These are phyloP conservation scores for Penicillium concentricum DNA, from an alignment of 2,329 filamentous ascomycete genomes.

Conservation along the genomic window DNA sequence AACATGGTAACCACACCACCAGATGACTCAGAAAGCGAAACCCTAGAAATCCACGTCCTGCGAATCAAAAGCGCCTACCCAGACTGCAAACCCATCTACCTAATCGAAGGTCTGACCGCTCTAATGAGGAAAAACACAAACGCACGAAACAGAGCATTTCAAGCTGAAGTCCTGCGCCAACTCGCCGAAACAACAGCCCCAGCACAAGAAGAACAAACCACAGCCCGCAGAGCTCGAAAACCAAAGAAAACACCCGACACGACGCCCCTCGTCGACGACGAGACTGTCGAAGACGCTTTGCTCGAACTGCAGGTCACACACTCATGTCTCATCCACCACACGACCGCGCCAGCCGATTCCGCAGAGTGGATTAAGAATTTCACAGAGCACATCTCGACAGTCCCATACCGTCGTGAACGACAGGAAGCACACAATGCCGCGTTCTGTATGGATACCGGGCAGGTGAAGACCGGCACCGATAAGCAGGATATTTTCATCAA, in stretches of 20 bases:
- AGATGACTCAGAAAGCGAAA: slow-evolving; percentile 41
- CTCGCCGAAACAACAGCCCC: slow-evolving; percentile 37
- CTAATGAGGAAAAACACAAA: slow-evolving; percentile 71
- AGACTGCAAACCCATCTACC: slow-evolving; percentile 60
- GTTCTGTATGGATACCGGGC: slow-evolving; percentile 78
- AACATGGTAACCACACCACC: slow-evolving; percentile 51
- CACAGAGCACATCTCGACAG: slow-evolving; percentile 75
- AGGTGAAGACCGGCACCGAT: slow-evolving; percentile 69
- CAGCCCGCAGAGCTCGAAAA: slow-evolving; percentile 29
- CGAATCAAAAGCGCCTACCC: slow-evolving; percentile 57
- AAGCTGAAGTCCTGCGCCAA: slow-evolving; percentile 60
- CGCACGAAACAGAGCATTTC: slow-evolving; percentile 66
- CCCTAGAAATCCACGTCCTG: slow-evolving; percentile 60
- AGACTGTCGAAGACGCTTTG: slow-evolving; percentile 68
- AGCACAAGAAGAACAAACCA: slow-evolving; percentile 20
- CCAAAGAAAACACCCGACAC: slow-evolving; percentile 42
- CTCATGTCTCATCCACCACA: slow-evolving; percentile 68
- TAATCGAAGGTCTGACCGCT: slow-evolving; percentile 66
- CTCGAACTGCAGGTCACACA: slow-evolving; percentile 69
- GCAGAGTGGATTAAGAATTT: slow-evolving; percentile 71
- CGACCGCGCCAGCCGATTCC: slow-evolving; percentile 58
- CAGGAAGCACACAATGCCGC: slow-evolving; percentile 51
- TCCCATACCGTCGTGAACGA: slow-evolving; percentile 62
- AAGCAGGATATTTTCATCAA: slow-evolving; percentile 66
- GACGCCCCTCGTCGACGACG: slow-evolving; percentile 61